Evolutionary conservation across 108 stramenopile species (phyloP).

Genomic region (Nannochloropsis oceanica): DNA sequence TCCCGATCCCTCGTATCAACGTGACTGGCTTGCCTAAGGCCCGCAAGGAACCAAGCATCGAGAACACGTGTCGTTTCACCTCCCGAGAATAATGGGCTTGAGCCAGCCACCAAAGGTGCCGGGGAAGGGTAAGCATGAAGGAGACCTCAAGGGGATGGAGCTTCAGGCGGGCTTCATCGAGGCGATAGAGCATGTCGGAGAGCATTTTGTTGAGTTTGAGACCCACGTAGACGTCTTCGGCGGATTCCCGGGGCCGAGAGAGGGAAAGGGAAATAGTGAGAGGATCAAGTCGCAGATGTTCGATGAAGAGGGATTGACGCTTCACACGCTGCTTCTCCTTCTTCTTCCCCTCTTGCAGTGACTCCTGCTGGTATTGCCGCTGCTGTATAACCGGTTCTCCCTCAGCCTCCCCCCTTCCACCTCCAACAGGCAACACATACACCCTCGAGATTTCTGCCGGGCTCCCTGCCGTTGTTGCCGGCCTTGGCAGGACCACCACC

Average conservation of each 20-base stretch:
- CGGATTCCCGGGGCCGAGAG: conserved; percentile 4
- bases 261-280: conserved; percentile 10
- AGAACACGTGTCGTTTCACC: conserved; percentile 56
- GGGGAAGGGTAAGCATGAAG: neutral
- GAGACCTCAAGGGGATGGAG: neutral
- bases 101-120: neutral
- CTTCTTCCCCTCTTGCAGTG: neutral
- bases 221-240: conserved; percentile 12
- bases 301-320: neutral
- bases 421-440: neutral
- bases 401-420: neutral
- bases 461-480: neutral
- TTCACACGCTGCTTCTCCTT: neutral
- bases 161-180: conserved; percentile 34
- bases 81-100: conserved; percentile 56
- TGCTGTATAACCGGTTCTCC: neutral
- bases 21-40: conserved; percentile 76
- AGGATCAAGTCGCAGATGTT: neutral
- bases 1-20: conserved; percentile 58
- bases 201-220: conserved; percentile 20
- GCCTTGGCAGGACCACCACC: neutral
- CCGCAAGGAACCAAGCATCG: conserved; percentile 57
- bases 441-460: neutral
- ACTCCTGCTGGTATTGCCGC: neutral
- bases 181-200: conserved; percentile 19